Evolutionary conservation across 1,284 basidiomycete genomes (phyloP).

Genomic region (Moesziomyces globuligerus): DNA sequence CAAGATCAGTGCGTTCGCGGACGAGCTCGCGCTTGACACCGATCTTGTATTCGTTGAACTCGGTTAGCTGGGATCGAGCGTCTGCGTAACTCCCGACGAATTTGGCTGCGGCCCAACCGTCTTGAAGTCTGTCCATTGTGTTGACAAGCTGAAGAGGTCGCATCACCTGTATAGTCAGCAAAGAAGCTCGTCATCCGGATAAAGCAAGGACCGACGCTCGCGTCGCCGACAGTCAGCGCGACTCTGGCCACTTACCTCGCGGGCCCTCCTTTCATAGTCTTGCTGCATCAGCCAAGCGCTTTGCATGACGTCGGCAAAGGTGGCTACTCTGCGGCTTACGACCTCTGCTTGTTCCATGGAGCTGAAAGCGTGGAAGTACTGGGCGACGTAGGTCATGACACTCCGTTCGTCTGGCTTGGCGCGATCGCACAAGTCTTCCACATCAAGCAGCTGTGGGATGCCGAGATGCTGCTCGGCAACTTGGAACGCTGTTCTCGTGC

Average conservation of each 20-base stretch:
- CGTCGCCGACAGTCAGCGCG: too few relatives aligned
- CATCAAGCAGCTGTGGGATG: conserved; percentile 87
- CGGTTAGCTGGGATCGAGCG: conserved; percentile 79
- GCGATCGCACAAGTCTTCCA: conserved; percentile 92
- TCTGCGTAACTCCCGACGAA: conserved; percentile 74
- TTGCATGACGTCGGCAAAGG: conserved; percentile 94
- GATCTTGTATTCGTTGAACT: conserved; percentile 84
- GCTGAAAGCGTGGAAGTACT: conserved; percentile 97
- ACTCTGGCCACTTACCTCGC: conserved; percentile 72
- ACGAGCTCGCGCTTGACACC: conserved; percentile 87
- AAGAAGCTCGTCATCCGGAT: background rate
- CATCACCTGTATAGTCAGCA: conserved; percentile 74
- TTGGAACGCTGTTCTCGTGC: conserved; percentile 43
- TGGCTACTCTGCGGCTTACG: conserved; percentile 89
- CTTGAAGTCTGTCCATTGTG: conserved; percentile 41
- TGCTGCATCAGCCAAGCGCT: conserved; percentile 76
- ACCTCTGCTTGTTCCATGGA: conserved; percentile 96
- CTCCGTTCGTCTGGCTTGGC: conserved; percentile 89
- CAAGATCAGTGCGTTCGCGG: conserved; percentile 86
- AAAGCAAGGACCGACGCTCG: background rate
- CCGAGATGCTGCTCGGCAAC: conserved; percentile 41
- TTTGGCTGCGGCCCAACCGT: conserved; percentile 47
- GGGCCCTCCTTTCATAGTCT: conserved; percentile 91
- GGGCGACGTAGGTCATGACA: conserved; percentile 94
- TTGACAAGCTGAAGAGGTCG: conserved; percentile 68